Conservation (phyloP, 345 rosid species). For the Erysimum cheiranthoides region DNA sequence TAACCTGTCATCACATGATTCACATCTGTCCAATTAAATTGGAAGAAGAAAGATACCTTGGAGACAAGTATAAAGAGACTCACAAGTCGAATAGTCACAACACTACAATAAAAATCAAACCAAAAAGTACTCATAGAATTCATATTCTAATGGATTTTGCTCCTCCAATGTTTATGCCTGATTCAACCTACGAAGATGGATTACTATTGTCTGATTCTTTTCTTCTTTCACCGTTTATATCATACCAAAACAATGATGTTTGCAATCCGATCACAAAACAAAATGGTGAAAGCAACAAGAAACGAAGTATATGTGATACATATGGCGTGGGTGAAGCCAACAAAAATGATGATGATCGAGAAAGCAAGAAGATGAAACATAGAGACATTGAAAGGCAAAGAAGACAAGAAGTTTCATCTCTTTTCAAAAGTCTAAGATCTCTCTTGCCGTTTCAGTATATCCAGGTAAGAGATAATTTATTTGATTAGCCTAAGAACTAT, state of each 20-base stretch:
- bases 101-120: conserved; percentile 5
- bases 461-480: conserved; percentile 29
- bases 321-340: conserved; percentile 15
- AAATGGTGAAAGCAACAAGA: conserved; percentile 25
- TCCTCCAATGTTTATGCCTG: conserved; percentile 28
- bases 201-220: conserved; percentile 37
- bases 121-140: background rate
- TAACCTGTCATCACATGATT: background rate
- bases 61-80: conserved; percentile 34
- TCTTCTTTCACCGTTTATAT: conserved; percentile 18
- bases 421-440: conserved; percentile 42
- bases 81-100: conserved; percentile 8
- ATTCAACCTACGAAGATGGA: conserved; percentile 32
- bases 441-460: conserved; percentile 47
- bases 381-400: conserved; percentile 46
- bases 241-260: conserved; percentile 26
- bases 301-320: conserved; percentile 35
- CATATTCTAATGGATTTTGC: conserved; percentile 26
- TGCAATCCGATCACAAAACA: background rate
- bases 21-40: conserved; percentile 37
- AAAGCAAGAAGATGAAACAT: conserved; percentile 42
- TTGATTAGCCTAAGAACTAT: background rate
- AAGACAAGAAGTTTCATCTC: conserved; percentile 45
- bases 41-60: conserved; percentile 17
- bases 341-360: conserved; percentile 21